These are phyloP conservation scores for Aureobasidium sp. DNA, from an alignment of 2,329 filamentous ascomycete genomes.

Conservation along the genomic window DNA sequence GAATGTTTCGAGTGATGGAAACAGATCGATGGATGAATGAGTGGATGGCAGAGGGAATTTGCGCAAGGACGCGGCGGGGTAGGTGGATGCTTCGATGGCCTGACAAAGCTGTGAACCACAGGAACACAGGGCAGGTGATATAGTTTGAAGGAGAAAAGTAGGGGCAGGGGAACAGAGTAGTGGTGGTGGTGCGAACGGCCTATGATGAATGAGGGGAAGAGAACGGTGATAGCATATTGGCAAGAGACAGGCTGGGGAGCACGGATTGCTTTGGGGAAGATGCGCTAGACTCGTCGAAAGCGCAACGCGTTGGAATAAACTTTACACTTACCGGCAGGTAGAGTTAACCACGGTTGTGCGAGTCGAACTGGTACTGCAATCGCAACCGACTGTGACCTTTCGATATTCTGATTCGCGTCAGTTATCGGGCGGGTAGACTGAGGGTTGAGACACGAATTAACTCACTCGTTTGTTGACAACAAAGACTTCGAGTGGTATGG, in stretches of 20 bases:
- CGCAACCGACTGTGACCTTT: constrained; percentile 2
- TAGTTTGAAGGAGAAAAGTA: not conserved
- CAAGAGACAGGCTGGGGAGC: constrained; percentile 8
- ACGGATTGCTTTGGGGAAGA: constrained; percentile 3
- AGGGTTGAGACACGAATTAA: not conserved
- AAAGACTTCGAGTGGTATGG: not conserved
- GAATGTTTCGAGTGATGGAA: not conserved
- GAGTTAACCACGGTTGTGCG: not conserved
- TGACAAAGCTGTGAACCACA: not conserved
- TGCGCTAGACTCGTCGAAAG: constrained; percentile 9
- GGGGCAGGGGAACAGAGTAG: not conserved
- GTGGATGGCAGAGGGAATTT: not conserved
- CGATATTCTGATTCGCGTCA: constrained; percentile 8
- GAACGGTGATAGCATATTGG: constrained; percentile 12
- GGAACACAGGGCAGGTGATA: not conserved
- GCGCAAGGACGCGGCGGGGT: not conserved
- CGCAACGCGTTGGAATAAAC: constrained; percentile 4
- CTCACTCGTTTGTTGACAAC: not conserved
- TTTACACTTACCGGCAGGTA: constrained; percentile 12
- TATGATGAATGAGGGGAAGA: constrained; percentile 13
- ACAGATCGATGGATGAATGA: not conserved
- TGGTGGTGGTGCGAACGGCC: not conserved
- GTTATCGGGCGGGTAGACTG: not conserved
- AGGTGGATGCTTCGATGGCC: not conserved
- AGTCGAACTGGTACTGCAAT: not conserved